Percentiles rank a stretch among this genome's conserved stretches.
Evolutionary conservation across 805 yeast genomes (phyloP).

Genomic region (Kuraishia hungarica): DNA sequence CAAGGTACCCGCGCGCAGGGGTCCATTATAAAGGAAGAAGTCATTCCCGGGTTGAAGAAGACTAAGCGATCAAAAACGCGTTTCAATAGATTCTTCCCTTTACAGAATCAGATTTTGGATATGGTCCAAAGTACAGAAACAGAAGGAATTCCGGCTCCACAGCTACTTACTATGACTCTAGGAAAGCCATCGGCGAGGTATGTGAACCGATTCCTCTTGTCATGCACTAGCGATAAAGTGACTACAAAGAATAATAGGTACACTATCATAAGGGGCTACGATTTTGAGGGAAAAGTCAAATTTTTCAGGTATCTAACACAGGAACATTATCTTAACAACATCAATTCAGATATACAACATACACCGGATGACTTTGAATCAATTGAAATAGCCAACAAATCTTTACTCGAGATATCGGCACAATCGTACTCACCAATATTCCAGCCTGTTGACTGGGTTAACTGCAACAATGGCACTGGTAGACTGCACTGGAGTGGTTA

Average conservation of each 20-base stretch:
- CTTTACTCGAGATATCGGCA: neutral
- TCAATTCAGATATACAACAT: neutral
- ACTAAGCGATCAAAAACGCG: slow-evolving; percentile 1
- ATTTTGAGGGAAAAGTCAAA: slow-evolving; percentile 66
- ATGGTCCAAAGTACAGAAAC: slow-evolving; percentile 29
- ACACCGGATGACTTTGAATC: neutral
- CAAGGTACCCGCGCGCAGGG: neutral
- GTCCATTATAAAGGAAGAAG: neutral
- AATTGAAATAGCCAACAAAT: neutral
- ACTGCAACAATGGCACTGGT: neutral
- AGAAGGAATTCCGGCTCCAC: slow-evolving; percentile 54
- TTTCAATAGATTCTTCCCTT: slow-evolving; percentile 51
- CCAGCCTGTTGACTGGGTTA: neutral
- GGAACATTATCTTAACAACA: slow-evolving; percentile 20
- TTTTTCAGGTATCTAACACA: slow-evolving; percentile 58
- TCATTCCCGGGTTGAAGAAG: slow-evolving; percentile 1
- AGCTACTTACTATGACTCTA: slow-evolving; percentile 35
- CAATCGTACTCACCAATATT: neutral
- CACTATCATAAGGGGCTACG: slow-evolving; percentile 52
- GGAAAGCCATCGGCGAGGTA: slow-evolving; percentile 44
- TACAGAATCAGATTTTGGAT: slow-evolving; percentile 55
- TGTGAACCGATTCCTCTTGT: slow-evolving; percentile 7
- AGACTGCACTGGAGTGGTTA: neutral
- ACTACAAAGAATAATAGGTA: slow-evolving; percentile 14
- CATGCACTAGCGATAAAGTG: slow-evolving; percentile 12